phyloP scores from a whole-genome alignment of 306 rosid genomes.

The Clitoria ternatea region DNA sequence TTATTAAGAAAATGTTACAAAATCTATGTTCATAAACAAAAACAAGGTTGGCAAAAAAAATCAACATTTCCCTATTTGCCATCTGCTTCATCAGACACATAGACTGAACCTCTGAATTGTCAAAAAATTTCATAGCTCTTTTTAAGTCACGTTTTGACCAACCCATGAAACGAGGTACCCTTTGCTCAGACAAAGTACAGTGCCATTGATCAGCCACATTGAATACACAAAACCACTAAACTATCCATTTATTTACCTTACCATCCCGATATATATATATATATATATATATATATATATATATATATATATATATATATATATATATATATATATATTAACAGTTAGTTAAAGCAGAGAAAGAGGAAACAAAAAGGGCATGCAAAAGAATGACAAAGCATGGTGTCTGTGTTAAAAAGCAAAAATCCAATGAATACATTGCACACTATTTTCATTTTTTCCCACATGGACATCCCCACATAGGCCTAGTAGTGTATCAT shows the following conservation, averaged over 20 bases:
- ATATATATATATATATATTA: too few species aligned
- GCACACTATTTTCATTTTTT: constrained; percentile 24
- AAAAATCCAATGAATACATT: too few species aligned
- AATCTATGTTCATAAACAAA: neutral
- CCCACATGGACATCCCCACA: constrained; percentile 51
- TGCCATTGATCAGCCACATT: constrained; percentile 5
- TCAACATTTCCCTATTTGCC: neutral
- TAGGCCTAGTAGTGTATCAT: constrained; percentile 20
- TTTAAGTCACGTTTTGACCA: neutral
- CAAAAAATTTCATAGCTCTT: constrained; percentile 11
- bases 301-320: too few species aligned
- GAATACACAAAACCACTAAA: constrained; percentile 27
- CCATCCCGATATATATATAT: too few species aligned
- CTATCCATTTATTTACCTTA: too few species aligned
- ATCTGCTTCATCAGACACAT: neutral
- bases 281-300: too few species aligned
- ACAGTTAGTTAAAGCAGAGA: constrained; percentile 9
- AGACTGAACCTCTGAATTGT: constrained; percentile 12
- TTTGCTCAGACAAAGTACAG: constrained; percentile 20
- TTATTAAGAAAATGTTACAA: neutral
- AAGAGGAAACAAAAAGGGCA: constrained; percentile 23
- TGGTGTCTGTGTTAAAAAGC: constrained; percentile 6
- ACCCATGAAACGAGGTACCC: neutral
- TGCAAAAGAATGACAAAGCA: constrained; percentile 17
- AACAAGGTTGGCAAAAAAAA: neutral